Base-by-base conservation (phyloP, 202 grass and related monocot genomes). In the Panicum virgatum region DNA sequence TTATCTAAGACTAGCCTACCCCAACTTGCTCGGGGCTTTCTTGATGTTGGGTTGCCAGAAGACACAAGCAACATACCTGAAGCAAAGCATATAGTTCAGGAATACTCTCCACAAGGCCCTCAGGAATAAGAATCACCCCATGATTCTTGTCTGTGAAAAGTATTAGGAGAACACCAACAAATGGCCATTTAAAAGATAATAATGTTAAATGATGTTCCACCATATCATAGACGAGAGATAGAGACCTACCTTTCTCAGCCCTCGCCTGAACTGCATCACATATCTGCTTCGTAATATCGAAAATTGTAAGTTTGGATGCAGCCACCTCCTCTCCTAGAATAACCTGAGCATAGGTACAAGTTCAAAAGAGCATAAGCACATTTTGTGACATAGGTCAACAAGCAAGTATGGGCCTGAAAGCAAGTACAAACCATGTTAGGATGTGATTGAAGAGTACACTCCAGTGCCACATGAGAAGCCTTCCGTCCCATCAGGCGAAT, bases 401-500 rank as follows among this genome's bases (percentile, higher is more conserved):
- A 43, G 39, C 27, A 80, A 10, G 62, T 22, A 60, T n/a, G 65
- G 30, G 13, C 25, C 25, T 20, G 46, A 75, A 84, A 69, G 56
- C 22, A 64, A 36, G 27, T 76, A 15, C 71, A 54, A 83, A 96
- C 96, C 96, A 96, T 93, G 89, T 98, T 98, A 20, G 96, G 89
- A 84, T 98, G 96, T 12, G 92, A 96, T 58, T 96, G 92, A 77
- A 98, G 96, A 83, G 90, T 66, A 81, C 92, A 98, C 57, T 96
- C 92, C 87, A 96, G 75, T 42, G 96, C 96, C 77, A 98, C 96
- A 82, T 98, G 96, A 76, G 96, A 98, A 75, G 96, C 96, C 89
- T 98, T 98, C 40, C 92, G 90, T 42, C 96, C 96, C 96, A 98
- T 98, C 82, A 98, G 40, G 10, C 96, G 92, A 90, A 98, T 93